Evolutionary conservation across 768 basidiomycete genomes (phyloP), one percentile per base, ranked within the genome.

Genomic region (Leucocoprinus leucothites): DNA sequence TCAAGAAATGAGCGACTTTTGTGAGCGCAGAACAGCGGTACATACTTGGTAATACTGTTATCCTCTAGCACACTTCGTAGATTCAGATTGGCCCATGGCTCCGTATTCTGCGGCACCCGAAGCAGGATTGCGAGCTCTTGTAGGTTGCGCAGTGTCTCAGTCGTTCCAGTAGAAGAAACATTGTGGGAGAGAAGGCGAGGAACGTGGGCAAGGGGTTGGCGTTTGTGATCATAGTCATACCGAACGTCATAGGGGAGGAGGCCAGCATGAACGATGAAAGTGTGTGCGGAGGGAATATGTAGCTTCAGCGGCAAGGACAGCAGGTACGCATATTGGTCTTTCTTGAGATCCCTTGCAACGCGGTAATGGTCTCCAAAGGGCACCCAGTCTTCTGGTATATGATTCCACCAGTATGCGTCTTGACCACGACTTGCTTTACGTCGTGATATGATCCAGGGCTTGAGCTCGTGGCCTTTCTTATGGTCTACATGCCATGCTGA

Each of bases 201-300:
- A n/a, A 80, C 64, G 50, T 77, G 80, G 2, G 89, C 81, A 16
- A 95, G 78, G 2, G 93, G 93, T 63, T 95, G 93, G 9, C 70
- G 74, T 22, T 71, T 69, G 60, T 84, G 73, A 21, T 71, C 73
- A 16, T 79, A 61, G 18, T 63, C 65, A 57, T 75, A 79, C 1
- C 67, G 70, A 2, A 91, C 87, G 64, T 96, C 83, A 4, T 76
- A 79, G 0, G 93, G 79, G 1, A 98, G 77, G 18, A 96, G 63
- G 5, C 95, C 95, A 1, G 85, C 94, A 61, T 97, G 94, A 1
- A 86, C 90, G 45, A 95, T 76, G 70, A 84, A 85, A 0, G 84
- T 70, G 63, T 95, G 91, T 2, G 87, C 81, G 2, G 78, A 77
- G 0, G 93, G 91, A 14, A 89, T 70, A 64, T 96, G 84, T 7